These are phyloP conservation scores for Colletotrichum spaethianum DNA, from an alignment of 2,329 filamentous ascomycete species.

Conservation along the genomic window DNA sequence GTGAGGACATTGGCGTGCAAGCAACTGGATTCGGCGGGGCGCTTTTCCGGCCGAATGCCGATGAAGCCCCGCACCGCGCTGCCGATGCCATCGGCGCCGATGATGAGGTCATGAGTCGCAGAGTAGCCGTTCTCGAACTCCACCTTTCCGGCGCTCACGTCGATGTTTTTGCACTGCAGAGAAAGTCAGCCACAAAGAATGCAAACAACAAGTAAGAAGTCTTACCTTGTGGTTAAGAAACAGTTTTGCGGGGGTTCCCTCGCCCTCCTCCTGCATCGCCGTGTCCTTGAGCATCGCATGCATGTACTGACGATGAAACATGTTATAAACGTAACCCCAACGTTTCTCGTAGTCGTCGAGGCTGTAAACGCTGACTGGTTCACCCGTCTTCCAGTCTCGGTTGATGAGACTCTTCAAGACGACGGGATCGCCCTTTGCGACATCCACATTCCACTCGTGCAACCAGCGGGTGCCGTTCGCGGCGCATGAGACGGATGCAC, in stretches of 20 bases:
- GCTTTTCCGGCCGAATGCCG: constrained; percentile 73
- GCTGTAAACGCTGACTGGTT: constrained; percentile 75
- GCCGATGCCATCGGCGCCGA: constrained; percentile 78
- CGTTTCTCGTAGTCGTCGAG: constrained; percentile 75
- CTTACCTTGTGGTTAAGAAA: constrained; percentile 69
- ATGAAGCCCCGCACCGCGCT: constrained; percentile 74
- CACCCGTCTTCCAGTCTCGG: constrained; percentile 78
- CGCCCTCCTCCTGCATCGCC: constrained; percentile 66
- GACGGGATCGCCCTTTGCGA: constrained; percentile 75
- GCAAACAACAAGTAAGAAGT: neutral
- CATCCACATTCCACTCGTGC: constrained; percentile 77
- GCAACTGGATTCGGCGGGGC: constrained; percentile 72
- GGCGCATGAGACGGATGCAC: constrained; percentile 77
- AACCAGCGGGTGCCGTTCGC: constrained; percentile 80
- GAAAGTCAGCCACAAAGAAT: neutral
- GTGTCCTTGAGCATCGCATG: constrained; percentile 75
- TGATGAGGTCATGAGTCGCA: constrained; percentile 69
- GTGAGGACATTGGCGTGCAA: constrained; percentile 76
- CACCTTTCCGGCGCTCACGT: constrained; percentile 64
- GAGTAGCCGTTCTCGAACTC: constrained; percentile 67
- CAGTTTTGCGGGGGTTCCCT: constrained; percentile 67
- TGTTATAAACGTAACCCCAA: constrained; percentile 77
- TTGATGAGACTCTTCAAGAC: constrained; percentile 77
- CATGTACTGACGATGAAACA: constrained; percentile 80
- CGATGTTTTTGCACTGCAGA: constrained; percentile 62